Evolutionary conservation across 2,329 filamentous ascomycete genomes (phyloP).

Genomic region (Periconia digitata): DNA sequence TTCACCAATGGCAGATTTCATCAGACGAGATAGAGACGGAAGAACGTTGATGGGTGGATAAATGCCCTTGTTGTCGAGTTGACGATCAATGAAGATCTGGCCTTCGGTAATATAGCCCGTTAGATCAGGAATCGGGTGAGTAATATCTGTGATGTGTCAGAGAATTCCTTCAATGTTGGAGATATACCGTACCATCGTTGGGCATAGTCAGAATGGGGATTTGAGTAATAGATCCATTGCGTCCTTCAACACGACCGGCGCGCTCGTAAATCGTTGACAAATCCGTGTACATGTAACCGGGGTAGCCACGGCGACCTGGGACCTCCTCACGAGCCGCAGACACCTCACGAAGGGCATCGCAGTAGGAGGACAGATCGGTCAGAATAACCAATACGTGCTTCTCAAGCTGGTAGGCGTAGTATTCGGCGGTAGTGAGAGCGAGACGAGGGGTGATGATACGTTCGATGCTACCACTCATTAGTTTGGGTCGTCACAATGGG

Average conservation of each 20-base stretch:
- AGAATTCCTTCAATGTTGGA: background rate
- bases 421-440: slow-evolving; percentile 95
- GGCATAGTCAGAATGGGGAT: slow-evolving; percentile 99
- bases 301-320: slow-evolving; percentile 97
- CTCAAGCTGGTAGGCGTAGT: slow-evolving; percentile 99
- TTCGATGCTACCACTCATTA: slow-evolving; percentile 70
- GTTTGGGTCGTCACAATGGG: slow-evolving; percentile 5
- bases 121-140: slow-evolving; percentile 96
- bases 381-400: slow-evolving; percentile 99
- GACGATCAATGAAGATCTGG: slow-evolving; percentile 96
- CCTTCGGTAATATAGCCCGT: slow-evolving; percentile 99
- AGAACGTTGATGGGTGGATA: slow-evolving; percentile 99
- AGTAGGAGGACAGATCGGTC: slow-evolving; percentile 97
- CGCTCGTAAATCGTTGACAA: slow-evolving; percentile 99
- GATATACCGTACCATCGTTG: slow-evolving; percentile 71
- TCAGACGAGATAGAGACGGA: slow-evolving; percentile 95
- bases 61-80: slow-evolving; percentile 92
- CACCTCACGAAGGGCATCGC: slow-evolving; percentile 97
- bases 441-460: slow-evolving; percentile 99
- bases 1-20: slow-evolving; percentile 99
- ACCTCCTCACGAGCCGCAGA: slow-evolving; percentile 98
- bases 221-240: slow-evolving; percentile 98
- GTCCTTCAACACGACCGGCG: slow-evolving; percentile 93
- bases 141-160: slow-evolving; percentile 69
- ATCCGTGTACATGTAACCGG: slow-evolving; percentile 99